Percentiles rank a stretch among this genome's conserved stretches.
Conservation (phyloP, 2,329 filamentous ascomycete genomes). For the Aspergillus chevalieri region DNA sequence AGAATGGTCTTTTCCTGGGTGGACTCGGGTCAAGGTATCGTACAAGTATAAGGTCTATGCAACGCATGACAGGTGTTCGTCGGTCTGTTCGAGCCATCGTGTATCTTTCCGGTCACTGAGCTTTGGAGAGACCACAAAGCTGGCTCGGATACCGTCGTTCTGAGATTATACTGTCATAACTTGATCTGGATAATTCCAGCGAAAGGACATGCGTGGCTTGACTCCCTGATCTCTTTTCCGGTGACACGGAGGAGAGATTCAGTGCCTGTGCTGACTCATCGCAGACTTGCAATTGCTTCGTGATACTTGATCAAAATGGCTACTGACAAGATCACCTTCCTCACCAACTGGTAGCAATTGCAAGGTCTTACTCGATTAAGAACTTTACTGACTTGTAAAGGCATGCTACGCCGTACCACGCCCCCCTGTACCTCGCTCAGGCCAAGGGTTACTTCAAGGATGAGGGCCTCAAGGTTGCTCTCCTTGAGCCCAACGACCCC, state of each 20-base stretch:
- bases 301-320: conserved; percentile 56
- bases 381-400: conserved; percentile 41
- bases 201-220: conserved; percentile 76
- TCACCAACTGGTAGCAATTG: conserved; percentile 67
- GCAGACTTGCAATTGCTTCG: conserved; percentile 24
- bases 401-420: conserved; percentile 77
- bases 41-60: conserved; percentile 34
- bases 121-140: neutral
- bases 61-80: conserved; percentile 42
- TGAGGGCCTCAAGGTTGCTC: conserved; percentile 69
- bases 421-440: conserved; percentile 70
- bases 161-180: conserved; percentile 76
- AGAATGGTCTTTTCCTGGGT: conserved; percentile 21
- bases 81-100: conserved; percentile 9
- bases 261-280: conserved; percentile 23
- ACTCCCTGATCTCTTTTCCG: conserved; percentile 29
- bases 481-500: conserved; percentile 72
- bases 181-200: conserved; percentile 85
- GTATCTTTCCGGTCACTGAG: neutral
- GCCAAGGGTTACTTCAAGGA: conserved; percentile 68
- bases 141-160: conserved; percentile 37
- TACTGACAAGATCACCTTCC: conserved; percentile 78
- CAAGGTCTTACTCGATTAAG: conserved; percentile 2
- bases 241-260: conserved; percentile 7
- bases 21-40: conserved; percentile 39